Evolutionary conservation across 305 asterid genomes (phyloP), one percentile per base, ranked within the genome.

Genomic region (Andrographis paniculata): DNA sequence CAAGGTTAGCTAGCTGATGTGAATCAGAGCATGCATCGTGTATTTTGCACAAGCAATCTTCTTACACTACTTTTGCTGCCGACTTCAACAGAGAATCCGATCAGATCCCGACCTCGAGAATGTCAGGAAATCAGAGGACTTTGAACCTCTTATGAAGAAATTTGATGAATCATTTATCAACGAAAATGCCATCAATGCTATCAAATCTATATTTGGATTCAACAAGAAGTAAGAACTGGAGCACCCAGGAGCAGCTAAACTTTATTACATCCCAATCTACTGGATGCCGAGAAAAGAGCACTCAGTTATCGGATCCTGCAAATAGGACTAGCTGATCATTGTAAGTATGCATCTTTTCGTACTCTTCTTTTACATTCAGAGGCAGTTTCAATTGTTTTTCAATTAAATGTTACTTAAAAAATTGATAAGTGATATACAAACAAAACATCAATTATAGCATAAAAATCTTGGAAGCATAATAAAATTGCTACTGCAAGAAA

Each of bases 141-240:
- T 86, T 14, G 94, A 80, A 20, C 61, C 80, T 38, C 93, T 91
- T 19, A 17, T 91, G 79, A 80, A 80, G 76, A 83, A 48, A 62
- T 91, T 58, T 17, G 99, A 91, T 18, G 99, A 91, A 70, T 78
- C 96, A 1, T 86, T 91, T 55, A 91, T 91, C 76, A 91, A 91
- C 23, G 99, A 83, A 65, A 86, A 63, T 28, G 96, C 98, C 44
- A 69, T 91, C 77, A 78, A 91, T 27, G 98, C 98, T 5, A 71
- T 91, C 65, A 91, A 91, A 64, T 86, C 96, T 37, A 50, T 91
- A 14, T 86, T 91, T 44, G 95, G 95, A 50, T 86, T 86, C 70
- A 72, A 75, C 54, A 82, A 91, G 80, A 71, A 86, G 57, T 85
- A 70, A 64, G 53, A 48, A 14, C 50, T 16, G 50, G 52, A 24